phyloP scores from a whole-genome alignment of 2,329 filamentous ascomycete species.

The Diaporthe ampelina region DNA sequence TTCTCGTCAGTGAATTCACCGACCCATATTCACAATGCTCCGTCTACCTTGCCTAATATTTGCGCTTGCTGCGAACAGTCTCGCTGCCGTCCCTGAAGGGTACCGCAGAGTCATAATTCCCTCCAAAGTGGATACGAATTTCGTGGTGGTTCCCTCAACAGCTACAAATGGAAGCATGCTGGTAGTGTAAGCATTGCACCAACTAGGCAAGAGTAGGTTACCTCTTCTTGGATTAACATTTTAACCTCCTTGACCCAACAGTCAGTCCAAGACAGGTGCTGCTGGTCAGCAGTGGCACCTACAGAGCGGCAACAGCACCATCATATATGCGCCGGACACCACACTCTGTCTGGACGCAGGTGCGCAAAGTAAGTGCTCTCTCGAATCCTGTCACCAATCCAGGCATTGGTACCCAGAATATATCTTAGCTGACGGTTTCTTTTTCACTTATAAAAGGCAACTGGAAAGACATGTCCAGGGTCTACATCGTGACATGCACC shows the following conservation, averaged over 20 bases:
- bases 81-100: slow-evolving; percentile 54
- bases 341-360: slow-evolving; percentile 58
- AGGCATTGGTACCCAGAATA: accelerated
- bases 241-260: not conserved
- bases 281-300: slow-evolving; percentile 56
- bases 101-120: slow-evolving; percentile 57
- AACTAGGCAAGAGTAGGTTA: accelerated
- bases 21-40: not conserved
- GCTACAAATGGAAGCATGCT: slow-evolving; percentile 47
- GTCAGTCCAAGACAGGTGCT: slow-evolving; percentile 46
- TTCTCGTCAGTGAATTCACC: not conserved
- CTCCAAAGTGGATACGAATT: slow-evolving; percentile 56
- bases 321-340: slow-evolving; percentile 55
- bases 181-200: not conserved
- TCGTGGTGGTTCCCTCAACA: slow-evolving; percentile 55
- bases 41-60: not conserved
- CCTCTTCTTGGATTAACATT: not conserved
- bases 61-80: slow-evolving; percentile 40
- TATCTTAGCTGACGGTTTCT: not conserved
- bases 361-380: slow-evolving; percentile 46
- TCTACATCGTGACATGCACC: not conserved
- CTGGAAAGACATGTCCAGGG: slow-evolving; percentile 27
- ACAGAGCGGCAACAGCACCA: slow-evolving; percentile 49
- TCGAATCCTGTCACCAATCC: not conserved
- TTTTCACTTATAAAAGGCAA: not conserved